Percentiles rank a stretch among this genome's conserved stretches.
Conservation (phyloP, 768 basidiomycete species). For the Mycena haematopus region DNA sequence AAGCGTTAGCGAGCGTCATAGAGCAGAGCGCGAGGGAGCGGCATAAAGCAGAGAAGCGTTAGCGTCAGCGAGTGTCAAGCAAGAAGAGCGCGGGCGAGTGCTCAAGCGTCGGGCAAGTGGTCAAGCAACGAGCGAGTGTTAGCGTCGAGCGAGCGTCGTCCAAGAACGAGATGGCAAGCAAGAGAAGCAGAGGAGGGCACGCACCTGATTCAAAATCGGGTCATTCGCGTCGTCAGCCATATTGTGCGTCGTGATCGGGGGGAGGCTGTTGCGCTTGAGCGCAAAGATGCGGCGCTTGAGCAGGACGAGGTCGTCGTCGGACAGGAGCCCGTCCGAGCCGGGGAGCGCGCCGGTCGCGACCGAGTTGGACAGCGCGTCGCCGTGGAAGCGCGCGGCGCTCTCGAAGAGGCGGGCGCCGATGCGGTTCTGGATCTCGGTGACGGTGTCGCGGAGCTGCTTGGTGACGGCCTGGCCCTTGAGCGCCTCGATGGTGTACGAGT, state of each 20-base stretch:
- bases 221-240: slow-evolving; percentile 94
- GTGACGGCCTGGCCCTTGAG: slow-evolving; percentile 97
- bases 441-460: slow-evolving; percentile 94
- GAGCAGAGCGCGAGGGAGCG: too few species aligned
- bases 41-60: too few species aligned
- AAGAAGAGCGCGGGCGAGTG: too few species aligned
- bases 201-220: slow-evolving; percentile 85
- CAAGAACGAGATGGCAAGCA: background rate
- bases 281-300: slow-evolving; percentile 97
- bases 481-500: slow-evolving; percentile 97
- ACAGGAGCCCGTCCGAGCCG: slow-evolving; percentile 77
- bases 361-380: background rate
- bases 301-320: slow-evolving; percentile 90
- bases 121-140: too few species aligned
- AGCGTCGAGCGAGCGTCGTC: too few species aligned
- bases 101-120: too few species aligned
- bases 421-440: slow-evolving; percentile 92
- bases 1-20: too few species aligned
- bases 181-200: background rate
- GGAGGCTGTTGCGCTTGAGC: slow-evolving; percentile 92
- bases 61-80: too few species aligned
- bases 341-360: slow-evolving; percentile 48
- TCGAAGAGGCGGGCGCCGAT: slow-evolving; percentile 94
- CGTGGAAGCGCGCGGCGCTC: slow-evolving; percentile 90
- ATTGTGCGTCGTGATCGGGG: slow-evolving; percentile 97